Percentiles rank a stretch among this genome's conserved stretches.
Conservation (phyloP, 1,139 yeast genomes). For the Sugiyamaella castrensis region DNA sequence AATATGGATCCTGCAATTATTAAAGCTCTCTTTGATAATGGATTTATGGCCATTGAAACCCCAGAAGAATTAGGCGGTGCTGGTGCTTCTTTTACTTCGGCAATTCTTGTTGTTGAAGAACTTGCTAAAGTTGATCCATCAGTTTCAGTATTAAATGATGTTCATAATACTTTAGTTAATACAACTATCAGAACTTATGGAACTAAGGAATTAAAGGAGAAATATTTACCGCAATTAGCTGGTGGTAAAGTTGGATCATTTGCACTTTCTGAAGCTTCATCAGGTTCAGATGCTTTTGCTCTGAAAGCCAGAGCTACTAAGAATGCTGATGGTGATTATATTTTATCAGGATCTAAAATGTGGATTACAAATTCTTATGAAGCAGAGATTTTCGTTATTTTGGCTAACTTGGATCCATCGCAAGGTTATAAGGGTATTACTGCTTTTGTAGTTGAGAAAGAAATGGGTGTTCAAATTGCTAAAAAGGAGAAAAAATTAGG, state of each 20-base stretch:
- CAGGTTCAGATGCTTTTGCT: constrained; percentile 49
- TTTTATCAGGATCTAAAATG: constrained; percentile 44
- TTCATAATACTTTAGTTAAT: constrained; percentile 45
- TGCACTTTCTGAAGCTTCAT: constrained; percentile 43
- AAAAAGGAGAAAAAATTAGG: constrained; percentile 47
- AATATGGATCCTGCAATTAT: constrained; percentile 40
- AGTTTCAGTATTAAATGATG: constrained; percentile 45
- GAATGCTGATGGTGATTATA: constrained; percentile 39
- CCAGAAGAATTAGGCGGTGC: constrained; percentile 47
- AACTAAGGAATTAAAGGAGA: constrained; percentile 37
- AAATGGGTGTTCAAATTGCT: constrained; percentile 42
- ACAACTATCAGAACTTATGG: constrained; percentile 43
- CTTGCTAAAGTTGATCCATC: constrained; percentile 46
- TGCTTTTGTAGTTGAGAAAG: constrained; percentile 44
- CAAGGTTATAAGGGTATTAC: constrained; percentile 47
- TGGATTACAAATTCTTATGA: constrained; percentile 48
- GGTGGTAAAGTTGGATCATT: constrained; percentile 41
- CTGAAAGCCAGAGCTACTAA: constrained; percentile 39
- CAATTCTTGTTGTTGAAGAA: constrained; percentile 45
- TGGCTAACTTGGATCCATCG: constrained; percentile 43
- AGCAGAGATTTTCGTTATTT: constrained; percentile 43
- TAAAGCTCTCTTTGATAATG: constrained; percentile 41
- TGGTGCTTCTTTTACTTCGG: constrained; percentile 46
- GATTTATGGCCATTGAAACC: constrained; percentile 46
- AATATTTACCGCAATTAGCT: constrained; percentile 42